A percentile compares a stretch with the other conserved stretches of the same genome.
phyloP scores from a whole-genome alignment of 352 stramenopile genomes.

The Phytophthora melonis region DNA sequence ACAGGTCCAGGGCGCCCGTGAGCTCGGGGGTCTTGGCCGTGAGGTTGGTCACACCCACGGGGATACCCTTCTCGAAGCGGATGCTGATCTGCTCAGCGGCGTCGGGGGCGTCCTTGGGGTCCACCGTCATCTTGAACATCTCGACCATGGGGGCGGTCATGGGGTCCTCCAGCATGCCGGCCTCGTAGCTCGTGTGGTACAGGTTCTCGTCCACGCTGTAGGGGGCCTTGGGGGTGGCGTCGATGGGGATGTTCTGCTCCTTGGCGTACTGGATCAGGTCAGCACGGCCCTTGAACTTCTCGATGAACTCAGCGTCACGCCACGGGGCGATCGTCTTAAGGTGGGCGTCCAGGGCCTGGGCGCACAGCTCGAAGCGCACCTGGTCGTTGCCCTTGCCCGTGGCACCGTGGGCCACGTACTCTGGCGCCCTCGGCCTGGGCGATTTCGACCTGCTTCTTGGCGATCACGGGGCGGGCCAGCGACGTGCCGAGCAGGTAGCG shows the following conservation, averaged over 20 bases:
- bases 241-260: slow-evolving; percentile 97
- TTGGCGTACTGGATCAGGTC: slow-evolving; percentile 98
- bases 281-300: slow-evolving; percentile 97
- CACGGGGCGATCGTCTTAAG: slow-evolving; percentile 98
- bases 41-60: slow-evolving; percentile 94
- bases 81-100: slow-evolving; percentile 92
- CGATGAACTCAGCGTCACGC: slow-evolving; percentile 98
- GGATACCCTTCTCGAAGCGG: slow-evolving; percentile 96
- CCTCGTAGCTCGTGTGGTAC: slow-evolving; percentile 99
- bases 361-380: slow-evolving; percentile 98
- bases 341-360: slow-evolving; percentile 95
- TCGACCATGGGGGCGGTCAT: slow-evolving; percentile 93
- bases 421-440: slow-evolving; percentile 90
- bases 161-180: slow-evolving; percentile 95
- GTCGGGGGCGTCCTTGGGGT: slow-evolving; percentile 95
- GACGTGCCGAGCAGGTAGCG: slow-evolving; percentile 98
- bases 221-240: slow-evolving; percentile 96
- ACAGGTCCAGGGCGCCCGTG: slow-evolving; percentile 95
- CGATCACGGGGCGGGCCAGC: slow-evolving; percentile 98
- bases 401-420: slow-evolving; percentile 96
- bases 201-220: slow-evolving; percentile 99
- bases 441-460: slow-evolving; percentile 97
- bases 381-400: slow-evolving; percentile 99
- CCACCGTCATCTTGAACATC: slow-evolving; percentile 99
- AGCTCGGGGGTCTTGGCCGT: slow-evolving; percentile 82